Evolutionary conservation across 495 filamentous ascomycete genomes (phyloP).

Genomic region (Aspergillus wentii): DNA sequence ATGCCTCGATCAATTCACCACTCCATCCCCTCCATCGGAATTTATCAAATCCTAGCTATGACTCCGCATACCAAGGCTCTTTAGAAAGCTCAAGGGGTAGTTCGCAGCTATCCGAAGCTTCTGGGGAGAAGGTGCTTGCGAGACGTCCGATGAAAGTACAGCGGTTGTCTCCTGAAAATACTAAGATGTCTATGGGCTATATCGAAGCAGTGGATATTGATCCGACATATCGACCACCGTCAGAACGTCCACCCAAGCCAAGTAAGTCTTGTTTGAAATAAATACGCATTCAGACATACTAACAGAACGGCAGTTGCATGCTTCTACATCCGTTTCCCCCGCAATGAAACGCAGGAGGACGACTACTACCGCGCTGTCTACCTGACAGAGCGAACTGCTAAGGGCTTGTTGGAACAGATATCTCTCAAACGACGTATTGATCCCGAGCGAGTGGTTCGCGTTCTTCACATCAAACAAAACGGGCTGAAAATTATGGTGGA

Average conservation of each 20-base stretch:
- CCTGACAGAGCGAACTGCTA: slow-evolving; percentile 66
- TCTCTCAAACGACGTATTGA: slow-evolving; percentile 78
- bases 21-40: slow-evolving; percentile 10
- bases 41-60: slow-evolving; percentile 10
- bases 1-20: slow-evolving; percentile 45
- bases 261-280: slow-evolving; percentile 36
- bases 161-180: slow-evolving; percentile 37
- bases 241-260: slow-evolving; percentile 64
- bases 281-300: slow-evolving; percentile 4
- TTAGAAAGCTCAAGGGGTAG: slow-evolving; percentile 8
- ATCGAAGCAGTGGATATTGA: slow-evolving; percentile 93
- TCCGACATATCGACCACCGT: slow-evolving; percentile 73
- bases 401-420: slow-evolving; percentile 65
- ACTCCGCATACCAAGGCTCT: slow-evolving; percentile 19
- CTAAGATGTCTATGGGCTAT: slow-evolving; percentile 59
- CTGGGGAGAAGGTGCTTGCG: slow-evolving; percentile 10
- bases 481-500: slow-evolving; percentile 84
- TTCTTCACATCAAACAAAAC: slow-evolving; percentile 62
- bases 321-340: slow-evolving; percentile 70
- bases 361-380: slow-evolving; percentile 85
- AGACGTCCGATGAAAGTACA: slow-evolving; percentile 44
- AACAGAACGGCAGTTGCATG: slow-evolving; percentile 60
- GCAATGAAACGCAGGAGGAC: slow-evolving; percentile 47
- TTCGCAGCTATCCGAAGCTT: slow-evolving; percentile 12
- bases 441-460: slow-evolving; percentile 58